phyloP scores from a whole-genome alignment of 2,329 filamentous ascomycete genomes.

The Verticillium nubilum region DNA sequence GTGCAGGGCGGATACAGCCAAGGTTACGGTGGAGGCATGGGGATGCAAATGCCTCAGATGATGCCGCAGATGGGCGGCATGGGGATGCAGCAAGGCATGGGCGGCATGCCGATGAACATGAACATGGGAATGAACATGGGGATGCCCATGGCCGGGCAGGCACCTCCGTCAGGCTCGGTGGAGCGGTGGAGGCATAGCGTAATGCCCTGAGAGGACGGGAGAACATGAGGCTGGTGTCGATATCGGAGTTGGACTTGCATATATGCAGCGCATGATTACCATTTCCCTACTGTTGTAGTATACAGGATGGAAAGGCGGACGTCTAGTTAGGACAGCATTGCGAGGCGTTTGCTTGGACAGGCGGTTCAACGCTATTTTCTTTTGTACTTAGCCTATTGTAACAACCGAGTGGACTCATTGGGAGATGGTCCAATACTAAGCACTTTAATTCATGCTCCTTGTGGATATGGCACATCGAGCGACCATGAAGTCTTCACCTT shows the following conservation, averaged over 20 bases:
- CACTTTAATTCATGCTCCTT: background rate
- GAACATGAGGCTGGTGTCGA: background rate
- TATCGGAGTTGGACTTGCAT: background rate
- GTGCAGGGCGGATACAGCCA: background rate
- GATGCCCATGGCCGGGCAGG: constrained; percentile 5
- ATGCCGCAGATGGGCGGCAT: background rate
- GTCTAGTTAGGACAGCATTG: constrained; percentile 6
- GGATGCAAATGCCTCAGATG: constrained; percentile 15
- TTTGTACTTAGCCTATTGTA: background rate
- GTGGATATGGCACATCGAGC: no score
- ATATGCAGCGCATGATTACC: background rate
- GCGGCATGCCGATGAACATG: constrained; percentile 14
- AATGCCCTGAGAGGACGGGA: constrained; percentile 5
- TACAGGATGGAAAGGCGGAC: background rate
- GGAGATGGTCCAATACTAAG: background rate
- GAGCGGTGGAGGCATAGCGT: constrained; percentile 37
- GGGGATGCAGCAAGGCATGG: constrained; percentile 7
- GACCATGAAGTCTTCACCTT: no score
- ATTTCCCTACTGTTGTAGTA: background rate
- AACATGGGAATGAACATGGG: constrained; percentile 15
- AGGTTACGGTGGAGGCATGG: constrained; percentile 6
- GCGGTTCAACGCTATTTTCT: background rate
- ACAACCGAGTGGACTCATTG: background rate
- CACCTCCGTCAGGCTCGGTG: background rate
- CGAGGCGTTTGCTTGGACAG: constrained; percentile 5